Percentiles rank a stretch among this genome's conserved stretches.
These are phyloP conservation scores for Candida sakaeoensis DNA, from an alignment of 805 yeast species.

Conservation along the genomic window DNA sequence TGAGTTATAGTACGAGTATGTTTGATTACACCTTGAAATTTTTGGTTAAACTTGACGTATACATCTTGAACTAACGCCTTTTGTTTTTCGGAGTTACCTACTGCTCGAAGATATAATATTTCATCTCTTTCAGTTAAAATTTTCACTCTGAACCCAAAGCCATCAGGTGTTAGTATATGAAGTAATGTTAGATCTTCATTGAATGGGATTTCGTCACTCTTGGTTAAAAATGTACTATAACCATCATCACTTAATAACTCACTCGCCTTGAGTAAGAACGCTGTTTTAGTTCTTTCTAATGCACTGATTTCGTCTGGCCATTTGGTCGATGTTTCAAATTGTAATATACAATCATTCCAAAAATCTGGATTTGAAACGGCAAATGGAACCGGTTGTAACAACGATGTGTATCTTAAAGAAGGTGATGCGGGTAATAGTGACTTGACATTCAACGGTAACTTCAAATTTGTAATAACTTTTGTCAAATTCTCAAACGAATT, in stretches of 20 bases:
- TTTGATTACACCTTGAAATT: slow-evolving; percentile 62
- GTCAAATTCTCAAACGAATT: slow-evolving; percentile 48
- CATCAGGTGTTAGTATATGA: slow-evolving; percentile 78
- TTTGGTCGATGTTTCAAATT: slow-evolving; percentile 82
- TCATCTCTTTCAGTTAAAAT: slow-evolving; percentile 85
- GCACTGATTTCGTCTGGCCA: slow-evolving; percentile 95
- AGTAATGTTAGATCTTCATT: slow-evolving; percentile 55
- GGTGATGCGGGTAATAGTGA: slow-evolving; percentile 73
- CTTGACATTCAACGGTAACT: slow-evolving; percentile 67
- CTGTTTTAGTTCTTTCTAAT: slow-evolving; percentile 85
- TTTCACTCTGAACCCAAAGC: slow-evolving; percentile 78
- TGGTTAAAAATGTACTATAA: slow-evolving; percentile 58
- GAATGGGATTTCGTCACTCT: slow-evolving; percentile 65
- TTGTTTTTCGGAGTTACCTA: slow-evolving; percentile 55
- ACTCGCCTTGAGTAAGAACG: slow-evolving; percentile 70
- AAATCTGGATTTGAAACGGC: slow-evolving; percentile 73
- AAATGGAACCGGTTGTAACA: slow-evolving; percentile 78
- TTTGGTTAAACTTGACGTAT: slow-evolving; percentile 61
- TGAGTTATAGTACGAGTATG: slow-evolving; percentile 79
- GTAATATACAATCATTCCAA: slow-evolving; percentile 75
- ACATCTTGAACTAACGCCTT: slow-evolving; percentile 57
- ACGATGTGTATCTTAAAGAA: slow-evolving; percentile 69
- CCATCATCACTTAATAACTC: slow-evolving; percentile 45
- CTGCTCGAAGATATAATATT: slow-evolving; percentile 65
- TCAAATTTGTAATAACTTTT: slow-evolving; percentile 43